phyloP scores from a whole-genome alignment of 2,329 filamentous ascomycete species.

The Arthrobotrys megalospora region DNA sequence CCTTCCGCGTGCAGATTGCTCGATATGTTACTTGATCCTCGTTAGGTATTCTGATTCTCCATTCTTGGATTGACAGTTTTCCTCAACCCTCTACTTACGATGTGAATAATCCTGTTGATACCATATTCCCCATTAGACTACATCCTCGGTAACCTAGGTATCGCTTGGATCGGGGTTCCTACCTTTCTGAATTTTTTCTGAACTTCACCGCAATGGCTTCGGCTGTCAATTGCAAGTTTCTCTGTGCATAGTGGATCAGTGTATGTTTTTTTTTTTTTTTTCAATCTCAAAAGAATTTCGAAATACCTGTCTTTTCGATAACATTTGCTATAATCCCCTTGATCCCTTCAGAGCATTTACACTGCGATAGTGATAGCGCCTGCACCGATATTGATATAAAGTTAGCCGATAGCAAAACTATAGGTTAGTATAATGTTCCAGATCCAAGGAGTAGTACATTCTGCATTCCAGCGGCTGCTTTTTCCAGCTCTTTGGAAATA shows the following conservation, averaged over 20 bases:
- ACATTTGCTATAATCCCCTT: background rate
- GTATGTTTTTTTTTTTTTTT: background rate
- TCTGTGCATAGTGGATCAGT: background rate
- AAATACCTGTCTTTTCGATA: slow-evolving; percentile 22
- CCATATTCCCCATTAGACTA: background rate
- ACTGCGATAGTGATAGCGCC: background rate
- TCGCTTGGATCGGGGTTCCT: too few relatives aligned
- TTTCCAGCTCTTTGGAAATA: slow-evolving; percentile 30
- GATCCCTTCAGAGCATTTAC: slow-evolving; percentile 12
- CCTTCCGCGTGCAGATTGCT: slow-evolving; percentile 25
- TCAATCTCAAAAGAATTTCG: background rate
- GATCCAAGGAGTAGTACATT: too few relatives aligned
- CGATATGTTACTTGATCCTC: slow-evolving; percentile 22
- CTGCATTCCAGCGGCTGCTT: slow-evolving; percentile 22
- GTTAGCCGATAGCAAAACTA: too few relatives aligned
- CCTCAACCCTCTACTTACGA: too few relatives aligned
- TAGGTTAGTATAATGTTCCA: too few relatives aligned
- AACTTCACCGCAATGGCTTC: background rate
- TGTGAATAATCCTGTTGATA: background rate
- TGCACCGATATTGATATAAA: too few relatives aligned
- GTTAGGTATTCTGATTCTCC: background rate
- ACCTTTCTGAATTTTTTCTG: slow-evolving; percentile 31
- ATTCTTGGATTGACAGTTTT: too few relatives aligned
- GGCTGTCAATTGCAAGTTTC: background rate
- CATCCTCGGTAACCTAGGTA: too few relatives aligned